Percentiles rank a stretch among this genome's conserved stretches.
phyloP scores from a whole-genome alignment of 371 early-diverging fungal species.

The Syncephalastrum contaminatum region DNA sequence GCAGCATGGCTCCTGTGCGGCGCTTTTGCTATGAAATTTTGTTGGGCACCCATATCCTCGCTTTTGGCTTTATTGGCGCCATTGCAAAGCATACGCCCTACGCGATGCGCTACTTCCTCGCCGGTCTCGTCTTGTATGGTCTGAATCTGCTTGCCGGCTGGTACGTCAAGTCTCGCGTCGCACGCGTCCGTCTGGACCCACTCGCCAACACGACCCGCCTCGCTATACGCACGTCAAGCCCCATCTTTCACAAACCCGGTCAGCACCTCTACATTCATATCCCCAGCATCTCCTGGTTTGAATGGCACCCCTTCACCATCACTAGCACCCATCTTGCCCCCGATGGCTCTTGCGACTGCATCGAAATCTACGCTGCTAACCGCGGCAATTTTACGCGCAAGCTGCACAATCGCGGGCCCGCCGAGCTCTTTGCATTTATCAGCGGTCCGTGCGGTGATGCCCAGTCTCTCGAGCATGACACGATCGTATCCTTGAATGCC shows the following conservation, averaged over 20 bases:
- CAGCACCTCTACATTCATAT: slow-evolving; percentile 58
- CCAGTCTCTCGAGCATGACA: slow-evolving; percentile 18
- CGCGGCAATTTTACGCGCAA: slow-evolving; percentile 56
- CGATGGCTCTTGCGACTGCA: slow-evolving; percentile 19
- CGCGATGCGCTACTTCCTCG: slow-evolving; percentile 59
- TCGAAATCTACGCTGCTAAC: slow-evolving; percentile 46
- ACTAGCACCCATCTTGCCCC: slow-evolving; percentile 26
- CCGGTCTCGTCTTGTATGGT: slow-evolving; percentile 48
- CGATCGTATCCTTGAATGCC: slow-evolving; percentile 45
- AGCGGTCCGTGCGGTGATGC: slow-evolving; percentile 53
- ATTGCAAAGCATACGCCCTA: slow-evolving; percentile 60
- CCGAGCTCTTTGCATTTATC: slow-evolving; percentile 45
- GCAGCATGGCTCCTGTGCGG: slow-evolving; percentile 53
- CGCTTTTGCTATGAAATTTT: slow-evolving; percentile 50
- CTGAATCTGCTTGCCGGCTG: slow-evolving; percentile 55
- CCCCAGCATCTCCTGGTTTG: slow-evolving; percentile 50
- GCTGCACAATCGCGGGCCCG: slow-evolving; percentile 29
- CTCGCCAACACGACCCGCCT: slow-evolving; percentile 46
- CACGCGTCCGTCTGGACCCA: slow-evolving; percentile 44
- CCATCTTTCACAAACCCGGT: slow-evolving; percentile 45
- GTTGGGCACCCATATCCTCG: slow-evolving; percentile 46
- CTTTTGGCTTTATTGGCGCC: slow-evolving; percentile 49
- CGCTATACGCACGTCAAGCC: slow-evolving; percentile 39
- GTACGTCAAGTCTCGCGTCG: slow-evolving; percentile 52
- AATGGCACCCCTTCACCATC: slow-evolving; percentile 69